phyloP scores from a whole-genome alignment of 805 yeast species.

The Yarrowia sp. region DNA sequence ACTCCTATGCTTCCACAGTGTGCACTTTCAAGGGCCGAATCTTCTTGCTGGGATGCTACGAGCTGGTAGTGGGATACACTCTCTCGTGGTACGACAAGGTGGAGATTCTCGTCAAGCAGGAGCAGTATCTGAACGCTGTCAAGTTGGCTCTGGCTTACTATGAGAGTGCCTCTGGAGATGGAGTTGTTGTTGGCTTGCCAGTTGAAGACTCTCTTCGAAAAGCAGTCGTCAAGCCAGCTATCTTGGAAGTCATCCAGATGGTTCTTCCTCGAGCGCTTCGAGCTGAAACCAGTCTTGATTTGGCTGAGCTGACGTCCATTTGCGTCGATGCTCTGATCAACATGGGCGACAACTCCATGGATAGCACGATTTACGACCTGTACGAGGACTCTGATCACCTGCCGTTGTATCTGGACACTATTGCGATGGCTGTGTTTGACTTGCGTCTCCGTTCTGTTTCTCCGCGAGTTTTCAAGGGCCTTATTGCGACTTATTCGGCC shows the following conservation, averaged over 20 bases:
- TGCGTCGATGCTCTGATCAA: conserved; percentile 33
- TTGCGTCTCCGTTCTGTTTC: not conserved
- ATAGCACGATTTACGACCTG: conserved; percentile 43
- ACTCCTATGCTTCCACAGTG: conserved; percentile 41
- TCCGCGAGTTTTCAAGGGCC: conserved; percentile 59
- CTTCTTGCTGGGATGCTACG: conserved; percentile 53
- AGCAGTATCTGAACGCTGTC: conserved; percentile 57
- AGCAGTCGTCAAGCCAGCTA: conserved; percentile 48
- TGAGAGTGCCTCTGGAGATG: conserved; percentile 38
- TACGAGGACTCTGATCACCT: conserved; percentile 39
- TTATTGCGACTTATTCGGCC: conserved; percentile 54
- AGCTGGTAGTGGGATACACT: conserved; percentile 55
- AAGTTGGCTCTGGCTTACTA: conserved; percentile 54
- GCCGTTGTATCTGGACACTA: conserved; percentile 31
- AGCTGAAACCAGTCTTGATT: not conserved
- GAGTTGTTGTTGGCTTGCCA: conserved; percentile 54
- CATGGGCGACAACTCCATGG: conserved; percentile 44
- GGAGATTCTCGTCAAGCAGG: conserved; percentile 47
- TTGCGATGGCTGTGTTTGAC: not conserved
- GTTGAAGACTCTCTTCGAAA: conserved; percentile 46
- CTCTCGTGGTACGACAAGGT: conserved; percentile 71
- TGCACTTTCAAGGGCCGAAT: conserved; percentile 47
- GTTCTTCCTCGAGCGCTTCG: not conserved
- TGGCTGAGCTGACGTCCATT: conserved; percentile 36
- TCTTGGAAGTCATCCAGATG: conserved; percentile 52